These are phyloP conservation scores for Abrus precatorius DNA, from an alignment of 306 rosid species.

Conservation along the genomic window DNA sequence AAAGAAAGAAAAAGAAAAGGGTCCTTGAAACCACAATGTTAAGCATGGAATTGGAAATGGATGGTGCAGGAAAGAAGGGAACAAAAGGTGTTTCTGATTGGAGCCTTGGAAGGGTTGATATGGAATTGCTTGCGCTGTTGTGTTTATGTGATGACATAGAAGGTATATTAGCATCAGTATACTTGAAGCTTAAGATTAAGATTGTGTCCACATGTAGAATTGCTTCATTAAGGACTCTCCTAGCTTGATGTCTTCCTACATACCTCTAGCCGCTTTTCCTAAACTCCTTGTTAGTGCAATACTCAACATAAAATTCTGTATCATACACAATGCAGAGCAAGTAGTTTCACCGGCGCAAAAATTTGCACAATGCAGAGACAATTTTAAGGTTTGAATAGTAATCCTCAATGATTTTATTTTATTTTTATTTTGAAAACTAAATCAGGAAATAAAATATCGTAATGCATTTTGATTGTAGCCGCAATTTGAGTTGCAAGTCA, in stretches of 20 bases:
- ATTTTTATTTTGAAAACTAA: no score
- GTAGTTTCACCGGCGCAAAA: neutral
- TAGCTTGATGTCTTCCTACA: neutral
- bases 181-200: constrained; percentile 31
- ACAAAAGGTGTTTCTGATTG: constrained; percentile 34
- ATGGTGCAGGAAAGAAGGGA: constrained; percentile 16
- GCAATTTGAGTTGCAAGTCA: no score
- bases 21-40: neutral
- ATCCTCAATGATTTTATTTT: no score
- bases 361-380: neutral
- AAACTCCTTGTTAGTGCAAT: neutral
- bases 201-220: constrained; percentile 22
- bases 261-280: neutral
- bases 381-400: no score
- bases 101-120: neutral
- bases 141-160: constrained; percentile 21
- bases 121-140: constrained; percentile 40
- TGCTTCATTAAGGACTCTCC: neutral
- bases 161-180: constrained; percentile 25
- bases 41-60: constrained; percentile 16
- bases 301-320: neutral
- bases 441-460: no score
- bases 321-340: neutral
- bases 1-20: neutral
- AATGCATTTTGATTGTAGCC: no score